phyloP scores from a whole-genome alignment of 2,329 filamentous ascomycete genomes.

The Fusarium odoratissimum region DNA sequence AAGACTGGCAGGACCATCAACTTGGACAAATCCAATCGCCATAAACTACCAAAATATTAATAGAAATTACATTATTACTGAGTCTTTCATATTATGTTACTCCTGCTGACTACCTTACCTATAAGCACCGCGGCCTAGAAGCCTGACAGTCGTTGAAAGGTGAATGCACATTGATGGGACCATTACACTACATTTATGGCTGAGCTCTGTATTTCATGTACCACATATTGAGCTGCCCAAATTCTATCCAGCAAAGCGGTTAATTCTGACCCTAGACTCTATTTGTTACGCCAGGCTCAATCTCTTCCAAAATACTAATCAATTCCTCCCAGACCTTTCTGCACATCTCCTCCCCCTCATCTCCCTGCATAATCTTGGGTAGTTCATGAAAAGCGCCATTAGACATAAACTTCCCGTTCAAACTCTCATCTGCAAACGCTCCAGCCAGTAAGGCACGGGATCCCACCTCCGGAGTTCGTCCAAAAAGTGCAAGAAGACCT shows the following conservation, averaged over 20 bases:
- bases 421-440: conserved; percentile 51
- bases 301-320: conserved; percentile 54
- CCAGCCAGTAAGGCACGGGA: conserved; percentile 54
- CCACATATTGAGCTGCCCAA: background rate
- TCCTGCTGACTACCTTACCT: background rate
- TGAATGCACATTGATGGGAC: background rate
- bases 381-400: conserved; percentile 45
- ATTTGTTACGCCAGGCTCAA: conserved; percentile 54
- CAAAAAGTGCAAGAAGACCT: conserved; percentile 42
- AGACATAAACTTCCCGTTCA: conserved; percentile 56
- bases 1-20: background rate
- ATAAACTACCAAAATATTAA: background rate
- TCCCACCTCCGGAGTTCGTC: conserved; percentile 53
- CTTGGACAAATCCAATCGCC: background rate
- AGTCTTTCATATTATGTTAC: background rate
- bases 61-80: background rate
- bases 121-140: too few relatives aligned
- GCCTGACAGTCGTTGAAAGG: background rate
- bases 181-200: background rate
- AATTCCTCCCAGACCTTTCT: conserved; percentile 57
- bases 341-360: conserved; percentile 52
- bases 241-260: background rate
- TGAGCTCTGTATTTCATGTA: background rate
- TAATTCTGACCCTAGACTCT: conserved; percentile 44
- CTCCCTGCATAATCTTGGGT: conserved; percentile 45